Base-by-base conservation (phyloP, 306 rosid genomes). In the Betula pendula region DNA sequence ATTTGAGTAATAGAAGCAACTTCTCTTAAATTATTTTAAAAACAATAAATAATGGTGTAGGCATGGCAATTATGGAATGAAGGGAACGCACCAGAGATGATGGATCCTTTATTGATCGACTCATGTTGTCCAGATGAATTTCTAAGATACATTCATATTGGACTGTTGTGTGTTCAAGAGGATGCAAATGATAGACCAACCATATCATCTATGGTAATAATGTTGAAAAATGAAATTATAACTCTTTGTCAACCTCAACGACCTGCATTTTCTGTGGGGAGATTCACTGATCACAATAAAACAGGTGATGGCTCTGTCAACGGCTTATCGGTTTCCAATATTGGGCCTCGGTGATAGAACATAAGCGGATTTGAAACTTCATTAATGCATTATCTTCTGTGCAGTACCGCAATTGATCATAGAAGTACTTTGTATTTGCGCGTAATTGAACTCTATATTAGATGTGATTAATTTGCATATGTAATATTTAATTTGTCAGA, bases 121-220 rank as follows among this genome's bases (percentile, higher is more conserved):
- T 76, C 84, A 49, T 87, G 81, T 72, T 73, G 17, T 7, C 67
- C 1, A 72, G 86, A 73, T 40, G 68, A 83, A 55, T 84, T 81
- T 65, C 19, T 83, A 27, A 76, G 70, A 84, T 76, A 43, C 79
- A 55, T 84, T 81, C 70, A 83, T 20, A 82, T 86, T 70, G 87
- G 87, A 33, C 25, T 86, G 16, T 48, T 85, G 0, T 88, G 91
- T 71, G 90, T 78, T 50, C 92, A 88, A 81, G 90, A 75, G 75
- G 85, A 84, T 73, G 81, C 92, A 65, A 75, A 72, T 60, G 81
- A 77, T 16, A 84, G 88, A 60, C 92, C 92, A 66, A 84, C 83
- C 67, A 86, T 88, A 84, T 86, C 90, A 29, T 75, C 74, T 1
- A 74, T 84, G 25, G 87, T 84, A 70, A 17, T 56, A 50, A 84